A percentile compares a stretch with the other conserved stretches of the same genome.
phyloP scores from a whole-genome alignment of 768 basidiomycete species.

The Epithele typhae region DNA sequence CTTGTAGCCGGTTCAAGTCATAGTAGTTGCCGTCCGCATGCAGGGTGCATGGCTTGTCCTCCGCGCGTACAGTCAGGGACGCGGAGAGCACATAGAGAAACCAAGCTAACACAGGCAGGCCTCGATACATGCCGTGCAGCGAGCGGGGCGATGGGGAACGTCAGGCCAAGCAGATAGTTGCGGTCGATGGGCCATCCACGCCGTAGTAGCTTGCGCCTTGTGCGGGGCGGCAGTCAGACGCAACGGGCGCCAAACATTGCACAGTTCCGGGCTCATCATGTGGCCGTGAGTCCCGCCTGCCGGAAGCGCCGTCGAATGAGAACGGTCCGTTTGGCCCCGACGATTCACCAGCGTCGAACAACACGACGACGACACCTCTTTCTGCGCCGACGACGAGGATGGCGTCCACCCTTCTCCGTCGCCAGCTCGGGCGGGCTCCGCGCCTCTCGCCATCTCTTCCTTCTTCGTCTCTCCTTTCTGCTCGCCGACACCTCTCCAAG shows the following conservation, averaged over 20 bases:
- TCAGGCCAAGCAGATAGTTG: too few relatives aligned
- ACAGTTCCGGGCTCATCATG: background rate
- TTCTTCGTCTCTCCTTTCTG: slow-evolving; percentile 10
- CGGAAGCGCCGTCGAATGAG: slow-evolving; percentile 23
- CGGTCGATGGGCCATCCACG: too few relatives aligned
- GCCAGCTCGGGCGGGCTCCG: slow-evolving; percentile 44
- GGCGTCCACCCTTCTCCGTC: slow-evolving; percentile 65
- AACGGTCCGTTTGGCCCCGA: slow-evolving; percentile 28
- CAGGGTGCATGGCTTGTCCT: slow-evolving; percentile 59
- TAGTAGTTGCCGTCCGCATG: slow-evolving; percentile 56
- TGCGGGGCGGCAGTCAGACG: too few relatives aligned
- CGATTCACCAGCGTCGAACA: slow-evolving; percentile 17
- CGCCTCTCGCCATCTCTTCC: slow-evolving; percentile 28
- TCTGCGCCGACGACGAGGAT: slow-evolving; percentile 38
- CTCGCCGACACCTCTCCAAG: slow-evolving; percentile 34
- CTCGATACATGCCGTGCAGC: too few relatives aligned
- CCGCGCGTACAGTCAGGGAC: slow-evolving; percentile 15
- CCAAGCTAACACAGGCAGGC: background rate
- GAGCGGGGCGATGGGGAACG: too few relatives aligned
- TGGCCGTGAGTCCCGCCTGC: slow-evolving; percentile 18
- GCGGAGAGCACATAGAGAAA: slow-evolving; percentile 5
- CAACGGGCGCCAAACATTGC: background rate
- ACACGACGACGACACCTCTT: slow-evolving; percentile 23
- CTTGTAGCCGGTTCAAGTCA: slow-evolving; percentile 58
- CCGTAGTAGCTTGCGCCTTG: too few relatives aligned